Conservation (phyloP, 1,284 basidiomycete species). For the Blastosporella zonata region DNA sequence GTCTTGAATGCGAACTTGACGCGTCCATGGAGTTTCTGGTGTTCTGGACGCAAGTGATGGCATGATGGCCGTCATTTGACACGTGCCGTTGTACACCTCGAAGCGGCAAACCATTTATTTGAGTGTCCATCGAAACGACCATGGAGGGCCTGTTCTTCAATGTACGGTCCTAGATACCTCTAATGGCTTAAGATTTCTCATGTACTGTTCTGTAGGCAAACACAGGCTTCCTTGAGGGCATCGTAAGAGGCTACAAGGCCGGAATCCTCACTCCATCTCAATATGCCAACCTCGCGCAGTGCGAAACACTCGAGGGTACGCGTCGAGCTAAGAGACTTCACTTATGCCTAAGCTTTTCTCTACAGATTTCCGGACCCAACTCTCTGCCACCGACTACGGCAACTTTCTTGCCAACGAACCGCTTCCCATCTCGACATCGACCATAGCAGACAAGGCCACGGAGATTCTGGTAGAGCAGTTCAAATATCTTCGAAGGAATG, state of each 20-base stretch:
- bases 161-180: conserved; percentile 38
- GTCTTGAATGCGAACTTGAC: too few species aligned
- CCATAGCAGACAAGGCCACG: conserved; percentile 94
- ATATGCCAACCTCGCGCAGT: conserved; percentile 94
- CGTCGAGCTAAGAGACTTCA: not conserved
- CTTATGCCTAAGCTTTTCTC: not conserved
- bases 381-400: conserved; percentile 96
- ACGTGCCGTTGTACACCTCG: conserved; percentile 2
- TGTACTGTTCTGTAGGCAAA: conserved; percentile 55
- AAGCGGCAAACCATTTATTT: not conserved
- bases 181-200: conserved; percentile 9
- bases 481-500: conserved; percentile 90
- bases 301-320: conserved; percentile 95
- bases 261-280: conserved; percentile 87
- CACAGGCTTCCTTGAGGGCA: conserved; percentile 86
- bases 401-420: conserved; percentile 98
- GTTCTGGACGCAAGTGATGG: too few species aligned
- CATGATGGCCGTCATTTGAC: too few species aligned
- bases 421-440: conserved; percentile 91
- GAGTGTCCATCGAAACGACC: conserved; percentile 11
- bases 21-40: too few species aligned
- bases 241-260: conserved; percentile 93
- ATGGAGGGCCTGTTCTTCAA: conserved; percentile 92
- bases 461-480: conserved; percentile 96
- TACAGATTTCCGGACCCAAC: conserved; percentile 87